Base-by-base conservation (phyloP, 164 flowering plant species). In the Aristolochia californica region DNA sequence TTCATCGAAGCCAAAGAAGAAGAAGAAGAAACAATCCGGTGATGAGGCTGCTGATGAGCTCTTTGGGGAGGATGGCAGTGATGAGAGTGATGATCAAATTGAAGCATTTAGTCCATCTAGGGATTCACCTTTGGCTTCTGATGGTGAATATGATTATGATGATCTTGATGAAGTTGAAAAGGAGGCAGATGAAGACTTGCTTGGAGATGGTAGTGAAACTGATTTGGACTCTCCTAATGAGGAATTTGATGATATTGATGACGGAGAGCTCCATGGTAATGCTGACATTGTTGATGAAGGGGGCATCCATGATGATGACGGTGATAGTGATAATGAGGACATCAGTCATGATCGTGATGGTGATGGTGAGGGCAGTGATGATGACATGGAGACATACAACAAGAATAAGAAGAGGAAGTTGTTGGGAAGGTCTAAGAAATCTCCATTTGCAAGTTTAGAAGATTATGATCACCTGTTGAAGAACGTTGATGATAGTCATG, bases 371-470 rank as follows among this genome's bases (percentile, higher is more conserved):
- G 60, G 20, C 21, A 53, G n/a, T 20, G 60, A 53, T 55, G 61
- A 58, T 25, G 5, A 13, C 45, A 56, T 49, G 16, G 62, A 53
- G n/a, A 55, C 5, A 0, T 45, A 56, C 7, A 69, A 62, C 62
- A 78, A 79, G 62, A 63, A 78, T 28, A 57, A 52, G 43, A 88
- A 80, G 62, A 51, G 74, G 27, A 83, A 80, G 60, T 22, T 68
- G 10, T 57, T 62, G 25, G 70, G 63, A 43, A 77, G 67, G 66
- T 44, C 61, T 34, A 69, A 70, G 0, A 78, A 62, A 5, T 86
- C 98, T 3, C 89, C 97, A n/a, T 93, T 88, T 71, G 98, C 97
- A 2, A 87, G 90, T 59, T 68, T 80, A n/a, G 96, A 89, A 53
- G 97, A 93, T 0, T 93, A 85, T 56, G 77, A 79, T 48, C 94